Base-by-base conservation (phyloP, 345 rosid species). In the Populus euphratica region DNA sequence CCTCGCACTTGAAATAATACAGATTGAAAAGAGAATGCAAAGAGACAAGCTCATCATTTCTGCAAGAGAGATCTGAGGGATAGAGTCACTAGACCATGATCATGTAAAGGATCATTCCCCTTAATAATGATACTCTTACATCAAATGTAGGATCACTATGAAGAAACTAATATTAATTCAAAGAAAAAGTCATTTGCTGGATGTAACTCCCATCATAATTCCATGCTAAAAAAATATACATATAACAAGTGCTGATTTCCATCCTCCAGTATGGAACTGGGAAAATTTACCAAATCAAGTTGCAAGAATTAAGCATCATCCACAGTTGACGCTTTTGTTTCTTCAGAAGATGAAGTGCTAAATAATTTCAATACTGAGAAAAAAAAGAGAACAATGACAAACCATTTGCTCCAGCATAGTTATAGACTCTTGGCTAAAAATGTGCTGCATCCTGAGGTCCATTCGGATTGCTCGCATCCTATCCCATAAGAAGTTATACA, bases 371-470 rank as follows among this genome's bases (percentile, higher is more conserved):
- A 50, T 31, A 72, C 36, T 47, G 77, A 38, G 25, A 35, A 59
- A 71, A 31, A 75, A 14, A 62, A 25, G 27, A 70, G 14, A 54
- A 16, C 52, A n/a, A 69, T 64, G 68, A 78, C 87, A 72, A 66
- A 96, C 99, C 98, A 96, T 96, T 88, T 93, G 94, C 86, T 96
- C 99, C 83, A 96, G 87, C 91, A 96, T 91, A 59, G 90, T 88
- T 70, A 92, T 89, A 73, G 98, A 91, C 79, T 87, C 93, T 81
- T 75, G 78, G 82, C 90, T 89, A 79, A 96, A 96, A 72, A 93
- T 93, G 81, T 96, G 99, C 77, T 93, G 98, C 98, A 93, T 96
- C 84, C 99, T 81, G 79, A 96, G 88, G 80, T 96, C 99, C 97
- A 96, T 92, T 68, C 98, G 89, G 70, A 93, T 85, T 67, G 98